These are phyloP conservation scores for Phytophthora lateralis DNA, from an alignment of 352 stramenopile species.

Conservation along the genomic window DNA sequence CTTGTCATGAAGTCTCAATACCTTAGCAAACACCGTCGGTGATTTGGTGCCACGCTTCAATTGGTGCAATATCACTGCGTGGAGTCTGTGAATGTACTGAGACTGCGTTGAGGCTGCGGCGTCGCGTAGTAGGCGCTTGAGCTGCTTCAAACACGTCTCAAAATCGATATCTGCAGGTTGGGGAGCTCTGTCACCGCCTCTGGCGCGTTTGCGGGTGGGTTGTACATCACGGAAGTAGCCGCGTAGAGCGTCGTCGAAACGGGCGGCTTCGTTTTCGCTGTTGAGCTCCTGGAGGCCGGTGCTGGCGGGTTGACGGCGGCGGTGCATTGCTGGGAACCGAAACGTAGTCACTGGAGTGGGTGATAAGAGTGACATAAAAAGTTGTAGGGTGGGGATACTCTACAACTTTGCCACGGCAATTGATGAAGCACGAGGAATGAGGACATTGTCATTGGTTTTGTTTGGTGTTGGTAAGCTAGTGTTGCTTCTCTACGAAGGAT, in stretches of 20 bases:
- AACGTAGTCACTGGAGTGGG: not conserved
- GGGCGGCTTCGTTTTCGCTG: slow-evolving; percentile 26
- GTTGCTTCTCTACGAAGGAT: not conserved
- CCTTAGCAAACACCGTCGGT: slow-evolving; percentile 24
- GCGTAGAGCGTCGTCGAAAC: slow-evolving; percentile 31
- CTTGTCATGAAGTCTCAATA: not conserved
- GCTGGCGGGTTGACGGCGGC: not conserved
- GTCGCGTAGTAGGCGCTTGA: slow-evolving; percentile 44
- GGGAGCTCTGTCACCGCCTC: not conserved
- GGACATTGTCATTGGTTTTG: not conserved
- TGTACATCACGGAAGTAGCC: slow-evolving; percentile 33
- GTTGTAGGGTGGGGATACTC: not conserved
- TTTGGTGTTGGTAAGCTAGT: not conserved
- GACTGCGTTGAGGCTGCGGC: slow-evolving; percentile 24
- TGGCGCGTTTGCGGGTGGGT: slow-evolving; percentile 8
- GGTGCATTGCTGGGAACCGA: not conserved
- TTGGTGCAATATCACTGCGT: slow-evolving; percentile 31
- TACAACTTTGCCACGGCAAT: no score
- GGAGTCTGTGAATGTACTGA: slow-evolving; percentile 34
- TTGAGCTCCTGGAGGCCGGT: slow-evolving; percentile 20
- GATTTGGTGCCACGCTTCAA: slow-evolving; percentile 23
- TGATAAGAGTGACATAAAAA: not conserved
- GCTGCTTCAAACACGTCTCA: slow-evolving; percentile 29
- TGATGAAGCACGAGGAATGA: no score
- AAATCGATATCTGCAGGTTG: slow-evolving; percentile 3